Base-by-base conservation (phyloP, 306 rosid genomes). In the Vicia faba region DNA sequence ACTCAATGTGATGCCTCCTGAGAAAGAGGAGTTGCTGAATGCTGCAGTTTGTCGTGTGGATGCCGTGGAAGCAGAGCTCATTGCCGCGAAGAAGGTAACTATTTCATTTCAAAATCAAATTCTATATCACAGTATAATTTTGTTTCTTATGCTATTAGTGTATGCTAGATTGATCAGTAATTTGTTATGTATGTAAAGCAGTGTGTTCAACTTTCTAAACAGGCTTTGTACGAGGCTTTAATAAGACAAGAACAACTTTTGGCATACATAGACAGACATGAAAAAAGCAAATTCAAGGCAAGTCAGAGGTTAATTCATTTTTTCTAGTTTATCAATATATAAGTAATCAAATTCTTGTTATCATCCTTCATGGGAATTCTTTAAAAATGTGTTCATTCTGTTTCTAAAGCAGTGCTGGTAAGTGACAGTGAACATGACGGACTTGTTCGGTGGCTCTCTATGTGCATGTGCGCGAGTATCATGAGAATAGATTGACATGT, bases 21-120 rank as follows among this genome's bases (percentile, higher is more conserved):
- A 84, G 75, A 91, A 91, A 83, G 96, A 71, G 40, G 96, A 88
- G 84, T 76, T 86, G 68, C 80, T 91, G 46, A 81, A 88, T 76
- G 92, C 89, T 65, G 96, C 97, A 51, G 87, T 85, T 75, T 82
- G 63, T 76, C 96, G 88, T 5, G 96, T 81, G 74, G 92, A 92
- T 81, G 95, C 88, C 8, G 59, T 89, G 79, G 96, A 87, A 79
- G 88, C 95, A 31, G 96, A 92, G 86, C 78, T 89, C 68, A 92
- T 89, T 75, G 69, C 92, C 1, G 84, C 97, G 0, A 87, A 89
- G 78, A 88, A 85, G 96, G 96, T 87, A 61, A 67, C 51, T 25
- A n/a, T 65, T 54, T 59, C 43, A 33, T 62, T 45, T 45, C 13
- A 72, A 15, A 48, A n/a, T 64, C 53, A 49, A 8, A 18, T 49